These are phyloP conservation scores for Tubosaeta sp. DNA, from an alignment of 768 basidiomycete genomes.

Conservation along the genomic window DNA sequence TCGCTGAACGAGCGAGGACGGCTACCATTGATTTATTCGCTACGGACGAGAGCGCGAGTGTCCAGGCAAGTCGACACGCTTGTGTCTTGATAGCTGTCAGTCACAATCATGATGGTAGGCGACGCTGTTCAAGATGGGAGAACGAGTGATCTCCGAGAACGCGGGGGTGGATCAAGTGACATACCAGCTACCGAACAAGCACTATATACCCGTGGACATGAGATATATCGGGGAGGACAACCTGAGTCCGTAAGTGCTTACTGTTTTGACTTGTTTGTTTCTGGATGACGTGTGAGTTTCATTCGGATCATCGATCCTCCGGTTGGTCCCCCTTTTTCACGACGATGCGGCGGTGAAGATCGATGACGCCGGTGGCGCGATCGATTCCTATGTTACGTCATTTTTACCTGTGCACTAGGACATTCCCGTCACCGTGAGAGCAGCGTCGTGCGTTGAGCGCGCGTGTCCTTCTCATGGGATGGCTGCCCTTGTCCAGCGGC, in stretches of 20 bases:
- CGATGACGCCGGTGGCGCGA: conserved; percentile 29
- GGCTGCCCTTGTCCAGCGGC: conserved; percentile 2
- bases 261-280: conserved; percentile 5
- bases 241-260: conserved; percentile 51
- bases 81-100: not conserved
- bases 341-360: conserved; percentile 17
- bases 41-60: conserved; percentile 83
- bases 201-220: conserved; percentile 90
- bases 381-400: conserved; percentile 21
- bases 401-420: not conserved
- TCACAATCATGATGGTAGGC: conserved; percentile 47
- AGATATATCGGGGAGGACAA: conserved; percentile 69
- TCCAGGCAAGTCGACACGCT: conserved; percentile 62
- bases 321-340: conserved; percentile 9
- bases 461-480: not conserved
- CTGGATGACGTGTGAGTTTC: conserved; percentile 19
- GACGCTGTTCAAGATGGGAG: conserved; percentile 86
- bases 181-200: conserved; percentile 89
- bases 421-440: conserved; percentile 17
- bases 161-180: conserved; percentile 51
- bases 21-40: conserved; percentile 82
- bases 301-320: not conserved
- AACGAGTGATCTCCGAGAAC: conserved; percentile 67
- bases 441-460: not conserved
- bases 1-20: conserved; percentile 48